Evolutionary conservation across 2,329 filamentous ascomycete genomes (phyloP), one percentile per base, ranked within the genome.

Genomic region (Hawksworthiomyces lignivorus): DNA sequence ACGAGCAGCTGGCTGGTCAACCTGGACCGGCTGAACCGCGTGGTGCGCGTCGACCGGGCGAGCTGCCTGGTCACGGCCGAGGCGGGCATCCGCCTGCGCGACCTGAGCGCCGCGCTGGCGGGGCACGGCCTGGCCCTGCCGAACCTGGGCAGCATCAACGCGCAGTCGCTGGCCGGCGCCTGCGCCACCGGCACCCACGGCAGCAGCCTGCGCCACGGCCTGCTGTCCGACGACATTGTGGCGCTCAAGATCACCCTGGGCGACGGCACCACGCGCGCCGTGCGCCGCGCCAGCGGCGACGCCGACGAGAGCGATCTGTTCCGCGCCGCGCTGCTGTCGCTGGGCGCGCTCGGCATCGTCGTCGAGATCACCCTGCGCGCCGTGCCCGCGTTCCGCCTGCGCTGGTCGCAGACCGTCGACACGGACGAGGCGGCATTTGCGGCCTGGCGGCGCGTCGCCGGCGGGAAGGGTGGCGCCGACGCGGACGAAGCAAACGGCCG

Each of bases 1-100:
- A 94, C 89, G 5, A 92, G 86, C 14, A 86, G 84, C 49, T 97
- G 92, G 92, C 80, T 96, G 58, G 70, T 97, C 52, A 97, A 96
- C 60, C 77, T 98, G 47, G 92, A 98, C 68, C 73, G 84, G 50
- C 87, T 86, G 65, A 79, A 78, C 57, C 70, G 75, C 41, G 74
- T 97, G 22, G 58, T 94, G 37, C 73, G 78, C 7, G 70, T 94
- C 36, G 80, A 94, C 56, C 37, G 27, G n/a, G 31, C 18, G 29
- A 80, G 72, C 10, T 75, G 80, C 39, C 63, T 84, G 7, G 76
- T 94, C 40, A 78, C 80, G 3, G 84, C 94, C 53, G 76, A 97
- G 65, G 84, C 84, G n/a, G 92, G 92, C 14, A 95, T 97, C 50
- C 75, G 90, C 17, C 69, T 98, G 47, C 78, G 77, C 53, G 68